A percentile compares a stretch with the other conserved stretches of the same genome.
Evolutionary conservation across 805 yeast species (phyloP).

Genomic region (Saccharomycopsis sp.): DNA sequence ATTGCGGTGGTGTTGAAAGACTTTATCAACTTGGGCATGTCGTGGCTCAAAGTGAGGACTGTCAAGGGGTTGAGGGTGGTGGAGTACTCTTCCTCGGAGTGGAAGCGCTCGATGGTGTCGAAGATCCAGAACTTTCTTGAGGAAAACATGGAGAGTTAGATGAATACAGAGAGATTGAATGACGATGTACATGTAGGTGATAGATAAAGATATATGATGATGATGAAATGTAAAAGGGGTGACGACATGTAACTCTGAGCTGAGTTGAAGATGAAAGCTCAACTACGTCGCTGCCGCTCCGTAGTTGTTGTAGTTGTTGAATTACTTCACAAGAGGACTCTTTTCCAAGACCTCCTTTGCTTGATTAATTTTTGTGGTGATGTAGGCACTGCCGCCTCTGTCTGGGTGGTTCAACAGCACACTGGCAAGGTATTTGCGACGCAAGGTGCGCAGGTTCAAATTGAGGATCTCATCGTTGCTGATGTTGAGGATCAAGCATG

Average conservation of each 20-base stretch:
- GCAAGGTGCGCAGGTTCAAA: conserved; percentile 41
- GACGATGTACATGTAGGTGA: too few species aligned
- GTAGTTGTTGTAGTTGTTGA: conserved; percentile 3
- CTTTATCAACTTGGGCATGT: conserved; percentile 26
- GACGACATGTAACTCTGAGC: too few species aligned
- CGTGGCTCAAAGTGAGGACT: conserved; percentile 28
- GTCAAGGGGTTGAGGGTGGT: conserved; percentile 23
- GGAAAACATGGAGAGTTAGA: too few species aligned
- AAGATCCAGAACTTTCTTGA: too few species aligned
- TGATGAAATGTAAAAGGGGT: too few species aligned
- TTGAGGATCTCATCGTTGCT: conserved; percentile 45
- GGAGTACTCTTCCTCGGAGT: conserved; percentile 4
- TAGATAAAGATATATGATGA: too few species aligned
- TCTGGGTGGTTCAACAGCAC: conserved; percentile 87
- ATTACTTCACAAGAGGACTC: conserved; percentile 36
- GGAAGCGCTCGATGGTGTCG: conserved; percentile 7
- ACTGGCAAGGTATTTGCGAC: conserved; percentile 61
- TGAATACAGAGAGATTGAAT: too few species aligned
- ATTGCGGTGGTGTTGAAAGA: conserved; percentile 28
- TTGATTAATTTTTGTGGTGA: conserved; percentile 79
- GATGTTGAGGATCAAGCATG: conserved; percentile 54
- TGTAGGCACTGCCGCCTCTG: conserved; percentile 73
- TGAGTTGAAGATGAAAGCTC: too few species aligned
- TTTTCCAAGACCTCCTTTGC: conserved; percentile 76
- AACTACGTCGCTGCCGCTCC: too few species aligned